These are phyloP conservation scores for Myxozyma lipomycoides DNA, from an alignment of 805 yeast species.

Conservation along the genomic window DNA sequence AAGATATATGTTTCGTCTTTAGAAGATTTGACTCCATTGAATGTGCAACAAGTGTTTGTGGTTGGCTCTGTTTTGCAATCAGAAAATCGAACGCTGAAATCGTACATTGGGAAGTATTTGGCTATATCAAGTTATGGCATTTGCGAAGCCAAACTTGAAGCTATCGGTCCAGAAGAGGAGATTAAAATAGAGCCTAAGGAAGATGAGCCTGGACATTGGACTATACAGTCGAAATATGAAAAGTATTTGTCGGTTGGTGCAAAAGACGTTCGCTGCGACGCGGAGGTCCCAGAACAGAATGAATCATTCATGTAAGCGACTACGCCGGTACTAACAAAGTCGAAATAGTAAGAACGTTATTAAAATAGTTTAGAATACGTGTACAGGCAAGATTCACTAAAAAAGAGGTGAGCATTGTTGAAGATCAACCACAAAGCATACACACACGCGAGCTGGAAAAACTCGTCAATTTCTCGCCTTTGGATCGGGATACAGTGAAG, in stretches of 20 bases:
- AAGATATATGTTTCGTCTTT: constrained; percentile 27
- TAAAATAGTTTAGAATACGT: constrained; percentile 25
- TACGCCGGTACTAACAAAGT: constrained; percentile 28
- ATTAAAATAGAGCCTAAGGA: constrained; percentile 24
- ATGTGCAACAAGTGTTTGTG: constrained; percentile 39
- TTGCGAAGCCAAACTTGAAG: constrained; percentile 35
- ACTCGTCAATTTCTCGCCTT: constrained; percentile 30
- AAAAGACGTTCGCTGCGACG: constrained; percentile 15
- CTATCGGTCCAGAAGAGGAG: constrained; percentile 37
- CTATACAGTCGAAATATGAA: constrained; percentile 21
- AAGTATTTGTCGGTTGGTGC: constrained; percentile 19
- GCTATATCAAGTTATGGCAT: constrained; percentile 25
- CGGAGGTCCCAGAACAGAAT: neutral
- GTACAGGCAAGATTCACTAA: constrained; percentile 31
- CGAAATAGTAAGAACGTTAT: constrained; percentile 18
- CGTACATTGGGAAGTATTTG: constrained; percentile 34
- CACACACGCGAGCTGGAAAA: constrained; percentile 31
- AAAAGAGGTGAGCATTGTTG: constrained; percentile 8
- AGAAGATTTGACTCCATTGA: constrained; percentile 34
- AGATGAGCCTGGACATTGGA: constrained; percentile 30
- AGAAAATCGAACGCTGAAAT: constrained; percentile 33
- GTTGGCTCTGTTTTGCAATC: constrained; percentile 25
- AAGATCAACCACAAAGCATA: constrained; percentile 12
- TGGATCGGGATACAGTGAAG: constrained; percentile 28
- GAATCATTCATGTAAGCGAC: constrained; percentile 20